Evolutionary conservation across 2,329 filamentous ascomycete genomes (phyloP), one percentile per base, ranked within the genome.

Genomic region (Claviceps capensis): DNA sequence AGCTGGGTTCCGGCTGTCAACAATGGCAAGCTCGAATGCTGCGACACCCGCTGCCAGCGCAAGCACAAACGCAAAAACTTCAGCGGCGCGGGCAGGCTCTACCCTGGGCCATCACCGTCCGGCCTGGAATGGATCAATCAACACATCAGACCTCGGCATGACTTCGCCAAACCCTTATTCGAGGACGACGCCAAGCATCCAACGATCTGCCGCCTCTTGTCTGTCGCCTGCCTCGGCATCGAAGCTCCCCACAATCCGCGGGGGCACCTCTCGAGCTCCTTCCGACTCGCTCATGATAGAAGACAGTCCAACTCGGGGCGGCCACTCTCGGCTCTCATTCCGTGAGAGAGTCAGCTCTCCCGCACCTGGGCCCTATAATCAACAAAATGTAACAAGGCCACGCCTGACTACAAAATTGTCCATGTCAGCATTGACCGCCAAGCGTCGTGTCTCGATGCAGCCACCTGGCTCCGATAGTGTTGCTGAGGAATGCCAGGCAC

Each of bases 101-200:
- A 72, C 71, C 11, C 58, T 73, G 37, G 63, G 76, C 53, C 72
- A 77, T 52, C 72, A 77, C 52, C 80, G 84, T 49, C 87, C 87
- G 3, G 77, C 81, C 53, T 93, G 87, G 87, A 91, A 83, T 61
- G 62, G 61, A 11, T 85, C 82, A 34, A 79, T 81, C 5, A 88
- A 84, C 59, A 76, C 78, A 4, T 69, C 69, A 6, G 76, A 81
- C 55, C 70, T 81, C n/a, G 75, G 83, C 36, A 77, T 79, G n/a
- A 81, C 78, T 6, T 79, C 78, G 1, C 78, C 81, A 0, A 81
- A 76, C 55, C 75, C 79, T 0, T 78, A 78, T 54, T 66, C 75
- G 5, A 77, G 70, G 59, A 68, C 59, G 47, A 69, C 70, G 0
- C 67, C 72, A 3, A 66, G 62, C n/a, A 61, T 67, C 2, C 60